Evolutionary conservation across 495 filamentous ascomycete genomes (phyloP).

Genomic region (Penicillium roqueforti): DNA sequence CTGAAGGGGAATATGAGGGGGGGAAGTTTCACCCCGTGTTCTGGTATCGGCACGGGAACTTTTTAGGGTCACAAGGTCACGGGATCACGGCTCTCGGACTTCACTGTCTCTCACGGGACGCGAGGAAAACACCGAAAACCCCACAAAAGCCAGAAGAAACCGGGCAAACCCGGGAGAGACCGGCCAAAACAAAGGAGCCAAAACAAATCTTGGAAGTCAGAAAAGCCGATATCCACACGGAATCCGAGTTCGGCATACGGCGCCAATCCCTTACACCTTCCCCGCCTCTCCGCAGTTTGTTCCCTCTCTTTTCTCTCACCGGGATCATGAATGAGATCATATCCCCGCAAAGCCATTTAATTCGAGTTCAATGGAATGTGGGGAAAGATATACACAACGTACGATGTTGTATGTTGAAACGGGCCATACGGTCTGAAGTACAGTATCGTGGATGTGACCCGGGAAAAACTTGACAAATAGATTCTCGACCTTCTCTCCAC

Average conservation of each 20-base stretch:
- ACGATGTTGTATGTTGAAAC: background rate
- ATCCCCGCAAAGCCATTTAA: background rate
- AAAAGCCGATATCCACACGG: background rate
- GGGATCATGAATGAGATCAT: background rate
- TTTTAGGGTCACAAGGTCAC: background rate
- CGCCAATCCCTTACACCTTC: background rate
- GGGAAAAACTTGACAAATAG: conserved; percentile 4
- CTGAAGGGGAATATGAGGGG: background rate
- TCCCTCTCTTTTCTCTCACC: conserved; percentile 6
- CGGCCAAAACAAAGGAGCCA: background rate
- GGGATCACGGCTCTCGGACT: background rate
- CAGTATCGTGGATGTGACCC: background rate
- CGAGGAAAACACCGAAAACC: background rate
- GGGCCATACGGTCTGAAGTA: background rate
- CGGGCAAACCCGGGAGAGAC: conserved; percentile 1
- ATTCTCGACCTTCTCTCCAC: background rate
- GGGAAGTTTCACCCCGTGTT: background rate
- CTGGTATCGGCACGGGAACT: background rate
- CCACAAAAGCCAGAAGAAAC: background rate
- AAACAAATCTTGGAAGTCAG: background rate
- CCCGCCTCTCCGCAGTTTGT: conserved; percentile 9
- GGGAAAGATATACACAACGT: background rate
- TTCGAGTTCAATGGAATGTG: background rate
- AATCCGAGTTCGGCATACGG: background rate
- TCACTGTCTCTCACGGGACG: background rate